Percentiles rank a stretch among this genome's conserved stretches.
Conservation (phyloP, 805 yeast genomes). For the Ogataea trehaloabstinens region DNA sequence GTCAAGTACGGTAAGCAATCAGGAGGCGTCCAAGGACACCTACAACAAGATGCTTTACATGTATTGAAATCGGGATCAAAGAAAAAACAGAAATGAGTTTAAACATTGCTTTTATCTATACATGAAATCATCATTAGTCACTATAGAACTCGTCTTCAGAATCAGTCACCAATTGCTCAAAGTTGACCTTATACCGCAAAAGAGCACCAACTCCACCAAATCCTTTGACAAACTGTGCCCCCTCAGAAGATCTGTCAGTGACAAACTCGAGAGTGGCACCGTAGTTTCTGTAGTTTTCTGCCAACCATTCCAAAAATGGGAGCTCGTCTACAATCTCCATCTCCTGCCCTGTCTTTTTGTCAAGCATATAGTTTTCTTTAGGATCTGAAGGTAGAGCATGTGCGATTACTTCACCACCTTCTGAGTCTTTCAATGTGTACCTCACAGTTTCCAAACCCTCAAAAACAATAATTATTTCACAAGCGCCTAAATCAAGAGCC, state of each 20-base stretch:
- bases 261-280: constrained; percentile 97
- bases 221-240: constrained; percentile 97
- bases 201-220: constrained; percentile 99
- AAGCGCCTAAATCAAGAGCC: constrained; percentile 94
- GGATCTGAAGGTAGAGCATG: constrained; percentile 71
- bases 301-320: constrained; percentile 93
- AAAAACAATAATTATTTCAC: constrained; percentile 87
- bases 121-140: constrained; percentile 33
- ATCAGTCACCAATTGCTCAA: constrained; percentile 90
- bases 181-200: constrained; percentile 93
- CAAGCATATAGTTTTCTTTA: constrained; percentile 73
- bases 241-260: constrained; percentile 94
- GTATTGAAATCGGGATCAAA: constrained; percentile 40
- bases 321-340: constrained; percentile 86
- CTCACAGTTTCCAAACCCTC: constrained; percentile 88
- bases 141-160: constrained; percentile 80
- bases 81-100: constrained; percentile 8
- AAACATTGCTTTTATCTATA: background rate
- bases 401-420: constrained; percentile 71
- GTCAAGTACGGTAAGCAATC: constrained; percentile 46
- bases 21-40: constrained; percentile 69
- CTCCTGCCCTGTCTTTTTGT: constrained; percentile 84
- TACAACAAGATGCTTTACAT: constrained; percentile 64
- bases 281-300: constrained; percentile 89
- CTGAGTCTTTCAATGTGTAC: constrained; percentile 79